Evolutionary conservation across 179 eudicot species (phyloP).

Genomic region (Drosera spatulata): DNA sequence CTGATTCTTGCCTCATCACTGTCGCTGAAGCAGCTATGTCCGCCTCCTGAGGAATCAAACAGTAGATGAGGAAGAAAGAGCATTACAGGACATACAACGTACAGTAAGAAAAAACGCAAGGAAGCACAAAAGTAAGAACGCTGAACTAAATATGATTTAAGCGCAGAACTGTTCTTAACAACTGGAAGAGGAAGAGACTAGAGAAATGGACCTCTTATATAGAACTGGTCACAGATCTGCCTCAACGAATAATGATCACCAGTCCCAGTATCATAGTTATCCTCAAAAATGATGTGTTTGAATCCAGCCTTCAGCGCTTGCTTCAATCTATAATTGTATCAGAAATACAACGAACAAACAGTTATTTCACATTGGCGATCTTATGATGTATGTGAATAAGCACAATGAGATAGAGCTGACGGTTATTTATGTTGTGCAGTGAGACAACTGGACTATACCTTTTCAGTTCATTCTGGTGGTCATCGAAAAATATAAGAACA

Average conservation of each 20-base stretch:
- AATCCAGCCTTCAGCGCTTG: constrained; percentile 97
- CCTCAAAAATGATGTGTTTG: constrained; percentile 89
- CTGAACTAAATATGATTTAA: no score
- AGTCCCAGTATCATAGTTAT: constrained; percentile 97
- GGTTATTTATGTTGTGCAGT: neutral
- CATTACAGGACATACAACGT: neutral
- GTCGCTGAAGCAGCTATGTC: constrained; percentile 93
- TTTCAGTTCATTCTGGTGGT: constrained; percentile 93
- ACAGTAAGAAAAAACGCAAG: no score
- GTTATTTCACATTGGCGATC: constrained; percentile 6
- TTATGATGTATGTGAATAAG: neutral
- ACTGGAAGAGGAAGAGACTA: neutral
- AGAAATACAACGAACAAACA: constrained; percentile 4
- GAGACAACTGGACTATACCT: constrained; percentile 26
- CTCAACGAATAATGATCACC: constrained; percentile 98
- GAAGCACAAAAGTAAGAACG: no score
- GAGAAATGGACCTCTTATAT: constrained; percentile 64
- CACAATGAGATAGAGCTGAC: neutral
- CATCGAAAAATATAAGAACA: constrained; percentile 91
- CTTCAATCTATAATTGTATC: constrained; percentile 45
- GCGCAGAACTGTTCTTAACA: no score
- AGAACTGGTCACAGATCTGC: constrained; percentile 94
- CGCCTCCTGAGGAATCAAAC: constrained; percentile 53
- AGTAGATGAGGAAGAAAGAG: no score
- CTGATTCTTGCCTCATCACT: constrained; percentile 89